These are phyloP conservation scores for Fraxinus excelsior DNA, from an alignment of 257 asterid species.

Conservation along the genomic window DNA sequence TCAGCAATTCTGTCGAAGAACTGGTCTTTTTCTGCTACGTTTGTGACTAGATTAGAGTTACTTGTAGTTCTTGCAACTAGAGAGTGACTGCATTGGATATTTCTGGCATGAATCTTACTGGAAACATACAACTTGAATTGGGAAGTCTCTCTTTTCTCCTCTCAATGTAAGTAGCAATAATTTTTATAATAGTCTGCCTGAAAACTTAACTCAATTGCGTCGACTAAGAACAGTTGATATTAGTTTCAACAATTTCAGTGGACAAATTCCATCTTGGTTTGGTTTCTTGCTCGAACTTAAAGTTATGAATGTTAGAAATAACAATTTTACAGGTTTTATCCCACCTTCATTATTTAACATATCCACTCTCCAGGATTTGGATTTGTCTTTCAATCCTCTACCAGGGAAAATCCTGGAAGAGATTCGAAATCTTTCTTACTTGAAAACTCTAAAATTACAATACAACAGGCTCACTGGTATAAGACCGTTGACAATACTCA, in stretches of 20 bases:
- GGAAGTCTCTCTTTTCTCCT: slow-evolving; percentile 23
- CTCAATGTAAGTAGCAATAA: neutral
- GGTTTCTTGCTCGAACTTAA: neutral
- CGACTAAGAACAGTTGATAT: neutral
- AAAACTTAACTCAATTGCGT: neutral
- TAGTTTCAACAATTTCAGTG: slow-evolving; percentile 7
- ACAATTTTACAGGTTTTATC: too few relatives aligned
- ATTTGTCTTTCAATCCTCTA: neutral
- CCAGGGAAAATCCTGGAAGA: slow-evolving; percentile 6
- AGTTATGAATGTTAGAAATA: too few relatives aligned
- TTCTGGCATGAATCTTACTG: slow-evolving; percentile 24
- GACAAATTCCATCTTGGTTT: slow-evolving; percentile 18
- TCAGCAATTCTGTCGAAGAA: slow-evolving; percentile 24
- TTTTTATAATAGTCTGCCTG: slow-evolving; percentile 13
- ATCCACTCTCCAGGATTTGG: too few relatives aligned
- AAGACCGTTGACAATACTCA: neutral
- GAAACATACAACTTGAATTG: neutral
- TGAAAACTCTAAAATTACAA: neutral
- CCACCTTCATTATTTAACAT: too few relatives aligned
- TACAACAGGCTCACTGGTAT: slow-evolving; percentile 11
- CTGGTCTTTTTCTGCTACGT: slow-evolving; percentile 29
- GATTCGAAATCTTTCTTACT: slow-evolving; percentile 6
- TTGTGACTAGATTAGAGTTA: slow-evolving; percentile 43
- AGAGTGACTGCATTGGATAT: slow-evolving; percentile 29
- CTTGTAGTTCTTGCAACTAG: slow-evolving; percentile 30